phyloP scores from a whole-genome alignment of 805 yeast species.

The Ogataea saltuana region DNA sequence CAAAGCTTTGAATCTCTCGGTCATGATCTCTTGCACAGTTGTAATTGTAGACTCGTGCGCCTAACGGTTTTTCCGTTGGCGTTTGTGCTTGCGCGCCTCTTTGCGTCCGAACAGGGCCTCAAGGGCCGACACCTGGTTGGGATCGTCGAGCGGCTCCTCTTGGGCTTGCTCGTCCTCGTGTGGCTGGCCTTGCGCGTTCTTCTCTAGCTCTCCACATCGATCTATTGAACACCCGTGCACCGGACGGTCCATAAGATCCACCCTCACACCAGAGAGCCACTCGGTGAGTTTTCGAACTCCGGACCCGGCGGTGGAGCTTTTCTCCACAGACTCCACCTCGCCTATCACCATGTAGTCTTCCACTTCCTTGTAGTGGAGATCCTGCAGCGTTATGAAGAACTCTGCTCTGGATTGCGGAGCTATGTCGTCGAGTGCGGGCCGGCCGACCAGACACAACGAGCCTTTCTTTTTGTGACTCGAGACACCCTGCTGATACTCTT shows the following conservation, averaged over 20 bases:
- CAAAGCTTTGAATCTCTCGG: conserved; percentile 47
- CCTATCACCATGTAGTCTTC: conserved; percentile 30
- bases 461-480: conserved; percentile 14
- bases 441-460: conserved; percentile 19
- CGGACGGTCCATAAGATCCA: conserved; percentile 23
- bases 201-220: conserved; percentile 28
- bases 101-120: conserved; percentile 25
- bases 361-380: conserved; percentile 17
- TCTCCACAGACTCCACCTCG: conserved; percentile 15
- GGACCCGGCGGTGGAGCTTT: conserved; percentile 2
- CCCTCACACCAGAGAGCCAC: conserved; percentile 21
- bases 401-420: conserved; percentile 11
- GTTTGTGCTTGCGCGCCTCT: conserved; percentile 1
- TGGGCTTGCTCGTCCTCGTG: neutral
- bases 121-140: conserved; percentile 20
- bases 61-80: conserved; percentile 2
- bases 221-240: conserved; percentile 21
- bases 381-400: conserved; percentile 28
- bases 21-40: conserved; percentile 49
- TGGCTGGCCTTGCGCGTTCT: neutral
- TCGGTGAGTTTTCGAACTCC: conserved; percentile 8
- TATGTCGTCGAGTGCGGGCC: conserved; percentile 5
- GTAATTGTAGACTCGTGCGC: too few relatives aligned
- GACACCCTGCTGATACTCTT: conserved; percentile 10
- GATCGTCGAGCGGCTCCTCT: conserved; percentile 1